A percentile compares a stretch with the other conserved stretches of the same genome.
Conservation (phyloP, 768 basidiomycete genomes). For the Boletus edulis region DNA sequence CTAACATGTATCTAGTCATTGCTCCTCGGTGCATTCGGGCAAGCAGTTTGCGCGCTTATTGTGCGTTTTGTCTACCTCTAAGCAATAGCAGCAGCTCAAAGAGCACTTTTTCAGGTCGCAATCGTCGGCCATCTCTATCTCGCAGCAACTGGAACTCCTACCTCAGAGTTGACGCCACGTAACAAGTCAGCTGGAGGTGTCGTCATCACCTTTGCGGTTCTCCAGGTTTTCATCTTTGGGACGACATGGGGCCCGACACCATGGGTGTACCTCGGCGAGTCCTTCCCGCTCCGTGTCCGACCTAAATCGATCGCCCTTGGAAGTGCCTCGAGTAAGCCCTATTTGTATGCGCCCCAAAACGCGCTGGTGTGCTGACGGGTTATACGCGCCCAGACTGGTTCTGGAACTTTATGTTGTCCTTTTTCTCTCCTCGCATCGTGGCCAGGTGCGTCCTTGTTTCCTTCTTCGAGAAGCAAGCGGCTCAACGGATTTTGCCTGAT, state of each 20-base stretch:
- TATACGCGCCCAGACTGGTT: constrained; percentile 45
- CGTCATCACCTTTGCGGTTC: constrained; percentile 73
- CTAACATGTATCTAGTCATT: constrained; percentile 45
- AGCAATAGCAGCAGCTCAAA: background rate
- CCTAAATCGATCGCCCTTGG: constrained; percentile 79
- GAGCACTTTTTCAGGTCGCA: constrained; percentile 47
- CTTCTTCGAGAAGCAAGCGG: background rate
- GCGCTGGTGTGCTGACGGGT: constrained; percentile 4
- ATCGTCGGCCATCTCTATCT: constrained; percentile 69
- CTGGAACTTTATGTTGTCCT: constrained; percentile 75
- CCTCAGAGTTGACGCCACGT: constrained; percentile 45
- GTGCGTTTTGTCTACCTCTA: constrained; percentile 32
- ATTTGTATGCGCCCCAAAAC: background rate
- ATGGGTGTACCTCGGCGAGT: constrained; percentile 77
- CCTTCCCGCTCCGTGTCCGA: constrained; percentile 77
- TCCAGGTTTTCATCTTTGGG: constrained; percentile 70
- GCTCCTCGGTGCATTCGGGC: constrained; percentile 57
- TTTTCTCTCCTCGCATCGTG: constrained; percentile 70
- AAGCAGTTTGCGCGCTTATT: constrained; percentile 62
- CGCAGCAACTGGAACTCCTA: constrained; percentile 50
- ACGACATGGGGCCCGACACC: constrained; percentile 79
- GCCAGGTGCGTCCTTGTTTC: constrained; percentile 36
- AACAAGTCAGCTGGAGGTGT: constrained; percentile 64
- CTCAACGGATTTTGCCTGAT: background rate
- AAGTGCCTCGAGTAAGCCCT: constrained; percentile 46